Evolutionary conservation across 192 early-diverging fungal species (phyloP).

Genomic region (Coemansia sp.): DNA sequence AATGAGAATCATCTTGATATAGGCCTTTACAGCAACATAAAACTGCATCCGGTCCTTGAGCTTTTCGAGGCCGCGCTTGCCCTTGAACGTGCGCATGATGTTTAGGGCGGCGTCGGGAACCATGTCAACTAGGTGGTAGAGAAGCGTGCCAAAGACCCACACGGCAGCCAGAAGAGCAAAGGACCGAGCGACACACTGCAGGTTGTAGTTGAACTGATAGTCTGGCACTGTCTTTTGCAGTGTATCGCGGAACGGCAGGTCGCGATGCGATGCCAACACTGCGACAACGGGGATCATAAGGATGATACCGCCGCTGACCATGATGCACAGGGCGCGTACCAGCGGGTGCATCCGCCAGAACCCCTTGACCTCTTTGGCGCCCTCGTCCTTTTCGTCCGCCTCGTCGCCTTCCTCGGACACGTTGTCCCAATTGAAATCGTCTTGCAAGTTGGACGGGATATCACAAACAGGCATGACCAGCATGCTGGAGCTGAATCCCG

Average conservation of each 20-base stretch:
- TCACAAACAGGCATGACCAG: slow-evolving; percentile 42
- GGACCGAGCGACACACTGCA: slow-evolving; percentile 41
- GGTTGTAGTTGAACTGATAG: slow-evolving; percentile 33
- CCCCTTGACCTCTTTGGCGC: slow-evolving; percentile 21
- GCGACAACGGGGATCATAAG: slow-evolving; percentile 56
- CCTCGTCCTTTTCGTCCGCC: slow-evolving; percentile 28
- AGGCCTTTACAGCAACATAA: slow-evolving; percentile 58
- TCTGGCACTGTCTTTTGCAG: background rate
- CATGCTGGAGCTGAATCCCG: slow-evolving; percentile 25
- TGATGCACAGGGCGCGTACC: slow-evolving; percentile 56
- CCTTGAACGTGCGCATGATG: slow-evolving; percentile 48
- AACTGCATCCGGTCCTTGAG: slow-evolving; percentile 56
- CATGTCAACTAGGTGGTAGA: slow-evolving; percentile 59
- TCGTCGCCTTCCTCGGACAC: slow-evolving; percentile 17
- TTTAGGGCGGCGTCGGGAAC: slow-evolving; percentile 57
- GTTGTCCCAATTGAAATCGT: slow-evolving; percentile 55
- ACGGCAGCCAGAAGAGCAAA: slow-evolving; percentile 54
- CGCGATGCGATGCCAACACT: slow-evolving; percentile 45
- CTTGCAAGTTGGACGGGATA: slow-evolving; percentile 35
- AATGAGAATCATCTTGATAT: slow-evolving; percentile 58
- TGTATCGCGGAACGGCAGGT: slow-evolving; percentile 34
- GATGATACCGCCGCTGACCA: slow-evolving; percentile 55
- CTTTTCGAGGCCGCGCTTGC: slow-evolving; percentile 52
- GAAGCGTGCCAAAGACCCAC: slow-evolving; percentile 54
- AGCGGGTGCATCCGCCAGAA: slow-evolving; percentile 61